Percentiles rank a stretch among this genome's conserved stretches.
Conservation (phyloP, 2,329 filamentous ascomycete species). For the Paraphoma sp. region DNA sequence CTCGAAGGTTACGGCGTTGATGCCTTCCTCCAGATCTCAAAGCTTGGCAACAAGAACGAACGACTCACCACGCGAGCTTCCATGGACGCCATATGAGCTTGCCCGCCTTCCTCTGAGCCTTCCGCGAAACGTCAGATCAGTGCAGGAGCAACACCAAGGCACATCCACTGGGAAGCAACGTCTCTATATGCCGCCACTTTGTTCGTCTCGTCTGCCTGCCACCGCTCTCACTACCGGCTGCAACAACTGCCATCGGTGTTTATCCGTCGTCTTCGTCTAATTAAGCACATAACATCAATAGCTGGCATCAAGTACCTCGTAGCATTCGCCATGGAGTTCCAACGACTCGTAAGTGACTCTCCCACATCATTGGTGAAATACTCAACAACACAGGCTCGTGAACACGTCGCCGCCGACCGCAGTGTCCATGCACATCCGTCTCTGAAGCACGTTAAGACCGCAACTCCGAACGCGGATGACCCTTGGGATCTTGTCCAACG, state of each 20-base stretch:
- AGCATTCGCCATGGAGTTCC: neutral
- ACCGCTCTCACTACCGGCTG: too few relatives aligned
- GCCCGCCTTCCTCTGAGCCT: too few relatives aligned
- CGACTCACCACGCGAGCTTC: slow-evolving; percentile 70
- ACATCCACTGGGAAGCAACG: too few relatives aligned
- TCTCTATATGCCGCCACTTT: too few relatives aligned
- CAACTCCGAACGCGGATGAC: neutral
- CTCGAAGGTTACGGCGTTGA: slow-evolving; percentile 96
- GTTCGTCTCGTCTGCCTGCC: too few relatives aligned
- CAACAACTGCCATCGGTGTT: too few relatives aligned
- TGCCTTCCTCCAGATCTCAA: slow-evolving; percentile 94
- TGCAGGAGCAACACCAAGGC: too few relatives aligned
- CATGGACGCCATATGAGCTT: slow-evolving; percentile 56
- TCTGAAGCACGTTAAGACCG: neutral
- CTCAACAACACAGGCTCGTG: slow-evolving; percentile 2
- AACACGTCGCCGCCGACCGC: neutral
- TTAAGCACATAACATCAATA: neutral
- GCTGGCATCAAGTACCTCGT: neutral
- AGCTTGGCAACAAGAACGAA: slow-evolving; percentile 97
- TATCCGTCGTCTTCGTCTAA: too few relatives aligned
- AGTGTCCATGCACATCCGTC: slow-evolving; percentile 26
- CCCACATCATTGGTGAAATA: neutral
- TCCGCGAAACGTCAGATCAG: too few relatives aligned
- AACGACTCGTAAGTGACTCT: slow-evolving; percentile 1
- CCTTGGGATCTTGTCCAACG: slow-evolving; percentile 12